These are phyloP conservation scores for Neoscytalidium dimidiatum DNA, from an alignment of 2,329 filamentous ascomycete genomes.

Conservation along the genomic window DNA sequence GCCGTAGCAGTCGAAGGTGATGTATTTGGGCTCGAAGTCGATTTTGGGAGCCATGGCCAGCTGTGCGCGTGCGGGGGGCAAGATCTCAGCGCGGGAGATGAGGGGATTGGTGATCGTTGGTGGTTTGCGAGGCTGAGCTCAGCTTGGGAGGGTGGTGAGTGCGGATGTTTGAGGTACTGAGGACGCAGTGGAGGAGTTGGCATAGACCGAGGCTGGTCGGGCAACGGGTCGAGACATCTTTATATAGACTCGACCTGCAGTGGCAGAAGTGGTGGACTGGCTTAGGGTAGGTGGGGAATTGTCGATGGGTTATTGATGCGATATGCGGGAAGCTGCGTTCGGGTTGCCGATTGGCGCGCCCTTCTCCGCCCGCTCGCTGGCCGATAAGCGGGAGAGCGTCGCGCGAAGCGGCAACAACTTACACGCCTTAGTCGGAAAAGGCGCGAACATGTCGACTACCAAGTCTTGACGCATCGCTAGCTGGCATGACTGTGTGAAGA, in stretches of 20 bases:
- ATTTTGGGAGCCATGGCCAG: conserved; percentile 2
- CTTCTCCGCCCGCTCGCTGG: not conserved
- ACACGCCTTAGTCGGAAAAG: no score
- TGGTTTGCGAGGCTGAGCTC: no score
- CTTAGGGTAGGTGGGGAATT: not conserved
- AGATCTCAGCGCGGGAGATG: not conserved
- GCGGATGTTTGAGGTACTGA: not conserved
- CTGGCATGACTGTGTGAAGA: no score
- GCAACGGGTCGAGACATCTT: not conserved
- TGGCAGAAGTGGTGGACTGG: not conserved
- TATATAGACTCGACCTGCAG: not conserved
- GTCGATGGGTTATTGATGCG: not conserved
- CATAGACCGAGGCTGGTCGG: not conserved
- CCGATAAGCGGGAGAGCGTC: not conserved
- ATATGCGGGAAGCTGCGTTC: not conserved
- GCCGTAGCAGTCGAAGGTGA: conserved; percentile 21
- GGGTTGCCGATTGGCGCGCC: not conserved
- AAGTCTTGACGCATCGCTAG: no score
- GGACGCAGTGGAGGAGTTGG: not conserved
- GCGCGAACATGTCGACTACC: no score
- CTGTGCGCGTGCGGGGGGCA: not conserved
- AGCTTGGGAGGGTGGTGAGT: no score
- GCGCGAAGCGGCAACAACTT: no score
- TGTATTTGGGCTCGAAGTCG: conserved; percentile 19
- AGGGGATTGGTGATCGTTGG: no score